Evolutionary conservation across 2,329 filamentous ascomycete genomes (phyloP).

Genomic region (Plenodomus biglobosus): DNA sequence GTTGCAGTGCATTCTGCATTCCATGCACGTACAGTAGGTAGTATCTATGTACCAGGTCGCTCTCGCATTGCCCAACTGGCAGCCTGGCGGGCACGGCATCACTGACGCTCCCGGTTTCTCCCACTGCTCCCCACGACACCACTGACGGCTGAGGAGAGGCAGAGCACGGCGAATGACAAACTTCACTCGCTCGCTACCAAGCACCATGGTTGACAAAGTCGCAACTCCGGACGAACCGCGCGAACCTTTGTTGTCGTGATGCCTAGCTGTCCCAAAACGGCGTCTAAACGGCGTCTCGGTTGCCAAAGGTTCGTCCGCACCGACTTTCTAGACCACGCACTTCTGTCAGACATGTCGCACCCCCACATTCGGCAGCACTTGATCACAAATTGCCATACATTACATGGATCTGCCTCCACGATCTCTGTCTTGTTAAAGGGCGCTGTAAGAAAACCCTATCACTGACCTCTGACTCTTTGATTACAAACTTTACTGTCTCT

Average conservation of each 20-base stretch:
- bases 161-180: neutral
- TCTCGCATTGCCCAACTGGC: constrained; percentile 5
- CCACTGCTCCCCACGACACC: constrained; percentile 2
- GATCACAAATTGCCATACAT: constrained; percentile 7
- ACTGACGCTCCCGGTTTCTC: neutral
- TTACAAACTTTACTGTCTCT: constrained; percentile 10
- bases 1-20: too few relatives aligned
- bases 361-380: neutral
- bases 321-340: constrained; percentile 2
- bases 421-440: neutral
- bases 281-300: constrained; percentile 6
- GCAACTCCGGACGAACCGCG: constrained; percentile 19
- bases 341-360: neutral
- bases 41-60: neutral
- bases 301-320: constrained; percentile 13
- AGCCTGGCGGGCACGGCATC: neutral
- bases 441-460: neutral
- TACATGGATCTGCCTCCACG: neutral
- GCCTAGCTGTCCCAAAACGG: constrained; percentile 4
- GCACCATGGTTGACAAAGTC: constrained; percentile 5
- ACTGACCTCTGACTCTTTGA: constrained; percentile 9
- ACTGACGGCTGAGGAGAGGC: neutral
- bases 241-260: constrained; percentile 8
- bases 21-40: too few relatives aligned
- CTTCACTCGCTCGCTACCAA: neutral